Evolutionary conservation across 192 early-diverging fungal species (phyloP), one percentile per base, ranked within the genome.

Genomic region (Coemansia sp.): DNA sequence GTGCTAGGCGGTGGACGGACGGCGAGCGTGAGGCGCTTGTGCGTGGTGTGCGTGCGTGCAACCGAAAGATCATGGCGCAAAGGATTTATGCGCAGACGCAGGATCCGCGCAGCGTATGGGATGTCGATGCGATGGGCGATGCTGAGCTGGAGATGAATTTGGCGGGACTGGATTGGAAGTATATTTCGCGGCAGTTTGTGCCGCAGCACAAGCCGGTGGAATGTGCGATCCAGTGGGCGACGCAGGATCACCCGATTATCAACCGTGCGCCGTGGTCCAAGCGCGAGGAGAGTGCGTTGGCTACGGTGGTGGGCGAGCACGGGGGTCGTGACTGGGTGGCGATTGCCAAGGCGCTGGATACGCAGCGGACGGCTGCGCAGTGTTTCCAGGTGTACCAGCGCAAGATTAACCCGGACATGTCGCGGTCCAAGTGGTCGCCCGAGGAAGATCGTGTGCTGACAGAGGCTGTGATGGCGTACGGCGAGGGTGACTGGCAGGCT

Each of bases 201-300:
- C 85, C 73, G 18, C 81, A 86, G 41, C 80, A 88, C 65, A 86
- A 84, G 22, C 68, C 89, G 1, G 84, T 84, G n/a, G 90, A 93
- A 73, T 93, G 91, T 62, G 73, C 89, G 45, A 93, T 92, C 62
- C 91, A 91, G 75, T 93, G 91, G 90, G 90, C 89, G 17, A 87
- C 84, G 22, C 89, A 90, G 53, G 91, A 92, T 54, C 92, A 93
- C 72, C 92, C 92, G 4, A 81, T 83, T 11, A 91, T 93, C 75
- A 92, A 93, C 76, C 90, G 88, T 64, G 72, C 55, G 28, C 85
- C 85, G 28, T 93, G 92, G 92, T 78, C 85, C 5, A 80, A 81
- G 22, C 37, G 66, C n/a, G 92, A 93, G 74, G 72, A 85, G 52
- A 53, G 54, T 32, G 68, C 72, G 35, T 72, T 93, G 37, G 71